These are phyloP conservation scores for Cenchrus purpureus DNA, from an alignment of 176 grass and related monocot species.

Conservation along the genomic window DNA sequence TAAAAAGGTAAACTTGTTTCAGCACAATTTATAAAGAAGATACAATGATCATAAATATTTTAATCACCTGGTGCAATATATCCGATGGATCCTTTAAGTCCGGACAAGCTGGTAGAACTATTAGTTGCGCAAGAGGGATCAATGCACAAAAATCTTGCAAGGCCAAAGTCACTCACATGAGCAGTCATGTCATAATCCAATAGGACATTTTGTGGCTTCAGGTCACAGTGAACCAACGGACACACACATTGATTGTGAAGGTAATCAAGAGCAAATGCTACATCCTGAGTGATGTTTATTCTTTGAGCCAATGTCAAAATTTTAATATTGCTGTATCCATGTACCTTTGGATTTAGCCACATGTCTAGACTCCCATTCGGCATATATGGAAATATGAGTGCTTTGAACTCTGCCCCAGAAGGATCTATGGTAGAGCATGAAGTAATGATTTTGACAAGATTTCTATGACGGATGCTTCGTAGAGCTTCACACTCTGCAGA, in stretches of 20 bases:
- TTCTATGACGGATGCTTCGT: conserved; percentile 49
- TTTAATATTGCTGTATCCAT: neutral
- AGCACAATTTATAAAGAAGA: neutral
- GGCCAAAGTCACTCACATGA: conserved; percentile 35
- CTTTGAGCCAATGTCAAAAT: neutral
- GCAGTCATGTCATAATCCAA: conserved; percentile 49
- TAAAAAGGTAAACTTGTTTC: neutral
- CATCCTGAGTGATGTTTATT: neutral
- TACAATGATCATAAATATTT: neutral
- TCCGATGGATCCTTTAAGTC: conserved; percentile 54
- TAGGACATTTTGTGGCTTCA: conserved; percentile 56
- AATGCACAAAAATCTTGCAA: conserved; percentile 37
- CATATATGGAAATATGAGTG: conserved; percentile 62
- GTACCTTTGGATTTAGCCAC: conserved; percentile 46
- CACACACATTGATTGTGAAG: conserved; percentile 43
- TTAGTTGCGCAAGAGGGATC: neutral
- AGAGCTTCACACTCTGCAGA: conserved; percentile 50
- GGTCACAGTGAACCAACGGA: conserved; percentile 51
- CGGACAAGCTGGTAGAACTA: neutral
- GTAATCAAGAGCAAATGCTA: conserved; percentile 37
- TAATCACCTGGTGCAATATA: conserved; percentile 54
- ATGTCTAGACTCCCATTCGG: conserved; percentile 56
- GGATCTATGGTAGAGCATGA: conserved; percentile 44
- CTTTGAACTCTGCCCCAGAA: conserved; percentile 53
- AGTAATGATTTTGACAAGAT: conserved; percentile 57